These are phyloP conservation scores for Fagopyrum esculentum DNA, from an alignment of 148 eudicot species.

Conservation along the genomic window DNA sequence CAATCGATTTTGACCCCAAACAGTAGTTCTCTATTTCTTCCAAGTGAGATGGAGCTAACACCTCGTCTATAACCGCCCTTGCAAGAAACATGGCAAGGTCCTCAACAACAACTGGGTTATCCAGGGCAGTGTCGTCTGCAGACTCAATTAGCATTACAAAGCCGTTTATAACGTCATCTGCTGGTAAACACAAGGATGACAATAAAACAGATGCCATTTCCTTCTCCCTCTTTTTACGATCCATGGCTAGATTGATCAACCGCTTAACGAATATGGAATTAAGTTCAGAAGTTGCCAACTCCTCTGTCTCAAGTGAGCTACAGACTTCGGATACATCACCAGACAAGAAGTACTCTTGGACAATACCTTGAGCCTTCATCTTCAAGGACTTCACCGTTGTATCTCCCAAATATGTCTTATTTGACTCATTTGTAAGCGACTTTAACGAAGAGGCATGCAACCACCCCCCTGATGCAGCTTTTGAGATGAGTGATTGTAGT, in stretches of 20 bases:
- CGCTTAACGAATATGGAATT: slow-evolving; percentile 48
- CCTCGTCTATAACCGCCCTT: slow-evolving; percentile 51
- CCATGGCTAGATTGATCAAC: slow-evolving; percentile 49
- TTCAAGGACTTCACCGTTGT: slow-evolving; percentile 32
- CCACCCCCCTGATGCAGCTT: slow-evolving; percentile 58
- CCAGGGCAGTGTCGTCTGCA: slow-evolving; percentile 54
- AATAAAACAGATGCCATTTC: slow-evolving; percentile 61
- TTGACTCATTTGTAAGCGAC: slow-evolving; percentile 20
- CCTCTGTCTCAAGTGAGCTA: slow-evolving; percentile 34
- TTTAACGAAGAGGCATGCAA: slow-evolving; percentile 40
- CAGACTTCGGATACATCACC: slow-evolving; percentile 43
- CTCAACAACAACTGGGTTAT: slow-evolving; percentile 45
- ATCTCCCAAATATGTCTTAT: slow-evolving; percentile 21
- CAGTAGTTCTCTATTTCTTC: slow-evolving; percentile 35
- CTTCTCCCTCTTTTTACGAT: slow-evolving; percentile 51
- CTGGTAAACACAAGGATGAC: slow-evolving; percentile 40
- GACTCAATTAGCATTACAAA: slow-evolving; percentile 40
- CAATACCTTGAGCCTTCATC: slow-evolving; percentile 34
- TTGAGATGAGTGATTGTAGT: slow-evolving; percentile 35
- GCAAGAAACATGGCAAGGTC: slow-evolving; percentile 52
- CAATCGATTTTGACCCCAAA: slow-evolving; percentile 24
- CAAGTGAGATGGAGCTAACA: slow-evolving; percentile 42
- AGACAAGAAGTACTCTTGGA: slow-evolving; percentile 46
- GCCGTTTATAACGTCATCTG: slow-evolving; percentile 43
- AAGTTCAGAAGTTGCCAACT: slow-evolving; percentile 26